Evolutionary conservation across 73 alveolate species (phyloP).

Genomic region (Paraurostyla sp.): DNA sequence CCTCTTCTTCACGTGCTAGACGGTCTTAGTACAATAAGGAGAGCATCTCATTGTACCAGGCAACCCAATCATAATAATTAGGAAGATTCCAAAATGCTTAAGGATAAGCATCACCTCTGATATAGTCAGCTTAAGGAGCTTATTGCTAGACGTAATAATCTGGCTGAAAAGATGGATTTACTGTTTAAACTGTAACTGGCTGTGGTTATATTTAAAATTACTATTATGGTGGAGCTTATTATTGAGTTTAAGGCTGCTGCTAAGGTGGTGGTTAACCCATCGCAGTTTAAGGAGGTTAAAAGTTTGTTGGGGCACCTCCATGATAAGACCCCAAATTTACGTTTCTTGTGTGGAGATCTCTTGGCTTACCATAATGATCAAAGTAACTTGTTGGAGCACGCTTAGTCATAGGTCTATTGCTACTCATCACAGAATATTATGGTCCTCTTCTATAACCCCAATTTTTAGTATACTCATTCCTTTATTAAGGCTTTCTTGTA

Average conservation of each 20-base stretch:
- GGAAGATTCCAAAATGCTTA: constrained; percentile 25
- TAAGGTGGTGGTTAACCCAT: neutral
- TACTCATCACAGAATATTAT: constrained; percentile 20
- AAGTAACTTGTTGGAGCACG: constrained; percentile 27
- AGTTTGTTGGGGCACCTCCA: neutral
- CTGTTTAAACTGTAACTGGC: neutral
- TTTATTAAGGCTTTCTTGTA: constrained; percentile 47
- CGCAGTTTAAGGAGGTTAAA: neutral
- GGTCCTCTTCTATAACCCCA: constrained; percentile 43
- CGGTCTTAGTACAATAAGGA: constrained; percentile 19
- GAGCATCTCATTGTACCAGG: constrained; percentile 58
- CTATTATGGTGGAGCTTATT: neutral
- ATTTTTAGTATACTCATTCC: constrained; percentile 64
- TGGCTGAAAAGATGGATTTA: constrained; percentile 24
- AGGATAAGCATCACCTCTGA: constrained; percentile 39
- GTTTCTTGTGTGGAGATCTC: constrained; percentile 31
- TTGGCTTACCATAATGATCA: constrained; percentile 56
- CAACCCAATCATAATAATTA: constrained; percentile 55
- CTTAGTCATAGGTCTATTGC: constrained; percentile 3
- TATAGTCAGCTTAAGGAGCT: constrained; percentile 35
- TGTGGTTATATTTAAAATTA: neutral
- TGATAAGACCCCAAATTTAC: constrained; percentile 14
- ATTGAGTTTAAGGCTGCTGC: neutral
- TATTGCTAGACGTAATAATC: neutral
- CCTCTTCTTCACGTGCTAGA: constrained; percentile 49